Percentiles rank a stretch among this genome's conserved stretches.
Conservation (phyloP, 1,284 basidiomycete genomes). For the Takashimella tepidaria region DNA sequence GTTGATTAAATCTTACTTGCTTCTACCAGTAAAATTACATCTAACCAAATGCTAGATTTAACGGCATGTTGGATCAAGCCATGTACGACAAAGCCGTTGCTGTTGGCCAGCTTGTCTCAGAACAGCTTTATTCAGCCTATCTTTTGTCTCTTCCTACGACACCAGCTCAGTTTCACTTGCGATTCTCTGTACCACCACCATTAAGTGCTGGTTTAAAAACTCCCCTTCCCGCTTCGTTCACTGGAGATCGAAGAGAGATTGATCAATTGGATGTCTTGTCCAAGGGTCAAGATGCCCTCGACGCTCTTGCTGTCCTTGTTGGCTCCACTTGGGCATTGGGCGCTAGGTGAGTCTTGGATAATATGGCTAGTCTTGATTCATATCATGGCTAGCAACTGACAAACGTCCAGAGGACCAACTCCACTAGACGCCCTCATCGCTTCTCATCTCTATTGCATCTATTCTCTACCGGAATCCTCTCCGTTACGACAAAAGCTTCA, state of each 20-base stretch:
- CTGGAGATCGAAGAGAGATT: constrained; percentile 30
- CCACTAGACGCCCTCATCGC: constrained; percentile 45
- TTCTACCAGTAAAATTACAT: not conserved
- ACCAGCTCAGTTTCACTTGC: not conserved
- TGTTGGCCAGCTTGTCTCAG: constrained; percentile 31
- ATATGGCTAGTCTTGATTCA: too few relatives aligned
- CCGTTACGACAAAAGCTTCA: constrained; percentile 20
- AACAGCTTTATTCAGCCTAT: constrained; percentile 29
- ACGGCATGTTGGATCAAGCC: constrained; percentile 35
- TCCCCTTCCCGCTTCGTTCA: constrained; percentile 37
- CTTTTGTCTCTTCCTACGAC: constrained; percentile 13
- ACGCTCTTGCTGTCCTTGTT: constrained; percentile 13
- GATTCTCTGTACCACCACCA: constrained; percentile 29
- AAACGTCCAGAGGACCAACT: constrained; percentile 28
- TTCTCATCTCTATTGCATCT: constrained; percentile 39
- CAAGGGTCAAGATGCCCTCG: constrained; percentile 27
- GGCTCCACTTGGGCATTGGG: constrained; percentile 28
- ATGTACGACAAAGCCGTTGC: constrained; percentile 38
- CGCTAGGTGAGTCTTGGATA: constrained; percentile 24
- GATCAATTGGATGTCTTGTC: constrained; percentile 18
- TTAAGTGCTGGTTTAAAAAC: constrained; percentile 37
- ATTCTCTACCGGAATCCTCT: constrained; percentile 20
- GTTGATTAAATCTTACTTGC: constrained; percentile 3
- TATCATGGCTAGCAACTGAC: constrained; percentile 5
- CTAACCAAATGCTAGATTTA: constrained; percentile 19